Evolutionary conservation across 2,329 filamentous ascomycete genomes (phyloP), one percentile per base, ranked within the genome.

Genomic region (Xylariomycetidae sp.): DNA sequence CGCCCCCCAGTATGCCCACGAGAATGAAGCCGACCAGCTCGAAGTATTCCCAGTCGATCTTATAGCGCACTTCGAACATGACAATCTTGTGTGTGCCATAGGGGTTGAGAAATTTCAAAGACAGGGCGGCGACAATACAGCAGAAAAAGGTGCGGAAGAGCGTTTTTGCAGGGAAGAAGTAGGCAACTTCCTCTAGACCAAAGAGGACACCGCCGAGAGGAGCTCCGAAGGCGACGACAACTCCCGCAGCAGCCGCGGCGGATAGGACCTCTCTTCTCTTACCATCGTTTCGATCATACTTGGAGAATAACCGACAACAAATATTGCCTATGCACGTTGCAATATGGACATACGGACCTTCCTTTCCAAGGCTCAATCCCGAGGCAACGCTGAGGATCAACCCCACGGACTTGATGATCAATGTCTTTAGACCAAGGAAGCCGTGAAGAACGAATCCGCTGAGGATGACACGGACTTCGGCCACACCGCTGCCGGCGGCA

Each of bases 81-180:
- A 98, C 92, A 43, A 98, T 94, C 63, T 98, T 97, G 56, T 85
- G 81, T 0, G 89, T 97, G 18, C 90, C 90, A 50, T 97, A 98
- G 0, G 92, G 92, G 50, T 98, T 94, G 23, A 97, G 69, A 46
- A 96, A 96, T 53, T 96, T 96, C 48, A 98, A 69, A 2, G 89
- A 90, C 20, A 98, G 63, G 0, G 92, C 88, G 2, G 92, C 89
- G 19, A 85, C 82, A 49, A 97, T 97, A 61, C 90, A 97, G 67
- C 90, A 97, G 63, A 97, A 97, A 61, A 98, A 98, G 0, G 92
- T 97, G 33, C 92, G 74, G 66, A 98, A 98, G 7, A 98, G 74
- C 0, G 90, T 97, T 65, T 98, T 97, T 5, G 90, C 88, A 1
- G 92, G 90, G 58, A 97, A 97, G 61, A 97, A 97, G 61, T 97